A percentile compares a stretch with the other conserved stretches of the same genome.
Conservation (phyloP, 257 asterid species). For the Leptodermis oblonga region DNA sequence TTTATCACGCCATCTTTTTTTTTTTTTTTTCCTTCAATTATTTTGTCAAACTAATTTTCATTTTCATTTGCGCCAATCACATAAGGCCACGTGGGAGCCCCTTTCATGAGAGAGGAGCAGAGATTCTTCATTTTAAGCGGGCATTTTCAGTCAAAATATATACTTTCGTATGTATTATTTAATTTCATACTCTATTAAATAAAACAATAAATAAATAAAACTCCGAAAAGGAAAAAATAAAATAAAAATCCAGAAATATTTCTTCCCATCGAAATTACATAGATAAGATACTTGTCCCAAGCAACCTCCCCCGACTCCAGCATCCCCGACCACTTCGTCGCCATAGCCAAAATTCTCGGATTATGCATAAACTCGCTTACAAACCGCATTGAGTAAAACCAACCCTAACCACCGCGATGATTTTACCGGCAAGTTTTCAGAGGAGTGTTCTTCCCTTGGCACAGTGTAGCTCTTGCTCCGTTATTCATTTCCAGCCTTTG, state of each 20-base stretch:
- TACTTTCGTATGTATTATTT: not conserved
- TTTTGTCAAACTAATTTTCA: no score
- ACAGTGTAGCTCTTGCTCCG: constrained; percentile 42
- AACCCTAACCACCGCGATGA: constrained; percentile 31
- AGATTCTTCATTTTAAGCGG: constrained; percentile 13
- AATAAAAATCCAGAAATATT: not conserved
- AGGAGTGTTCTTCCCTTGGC: constrained; percentile 46
- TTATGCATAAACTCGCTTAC: not conserved
- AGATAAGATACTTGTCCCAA: constrained; percentile 16
- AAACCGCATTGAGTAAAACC: not conserved
- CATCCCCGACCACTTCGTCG: not conserved
- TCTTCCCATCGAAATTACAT: not conserved
- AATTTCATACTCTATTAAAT: no score
- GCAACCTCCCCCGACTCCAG: not conserved
- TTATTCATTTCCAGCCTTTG: constrained; percentile 31
- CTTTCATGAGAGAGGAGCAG: constrained; percentile 2
- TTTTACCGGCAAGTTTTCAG: constrained; percentile 51
- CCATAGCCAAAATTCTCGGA: constrained; percentile 1
- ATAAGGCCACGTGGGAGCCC: no score
- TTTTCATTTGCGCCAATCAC: no score
- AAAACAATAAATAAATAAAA: not conserved
- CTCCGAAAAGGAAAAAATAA: not conserved
- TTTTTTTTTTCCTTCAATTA: no score
- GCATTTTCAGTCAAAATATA: constrained; percentile 2
- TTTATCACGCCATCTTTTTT: no score